A percentile compares a stretch with the other conserved stretches of the same genome.
These are phyloP conservation scores for Globisporangium viniferum DNA, from an alignment of 352 stramenopile genomes.

Conservation along the genomic window DNA sequence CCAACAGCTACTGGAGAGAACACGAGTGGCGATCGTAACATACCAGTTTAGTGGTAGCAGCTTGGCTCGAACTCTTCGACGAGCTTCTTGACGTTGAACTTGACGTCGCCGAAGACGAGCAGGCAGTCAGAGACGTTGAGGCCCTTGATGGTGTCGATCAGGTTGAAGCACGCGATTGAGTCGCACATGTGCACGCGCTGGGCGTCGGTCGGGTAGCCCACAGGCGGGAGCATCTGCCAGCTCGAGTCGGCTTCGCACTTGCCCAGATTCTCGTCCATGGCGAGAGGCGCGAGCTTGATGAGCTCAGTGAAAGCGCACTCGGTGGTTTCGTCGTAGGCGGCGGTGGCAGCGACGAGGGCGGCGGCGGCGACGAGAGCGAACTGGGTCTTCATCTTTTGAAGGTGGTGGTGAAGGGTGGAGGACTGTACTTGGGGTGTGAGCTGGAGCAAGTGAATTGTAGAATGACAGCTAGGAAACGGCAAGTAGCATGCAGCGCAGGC, in stretches of 20 bases:
- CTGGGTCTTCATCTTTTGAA: slow-evolving; percentile 17
- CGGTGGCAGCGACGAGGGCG: background rate
- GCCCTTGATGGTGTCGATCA: slow-evolving; percentile 22
- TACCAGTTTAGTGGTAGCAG: slow-evolving; percentile 21
- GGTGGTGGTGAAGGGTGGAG: background rate
- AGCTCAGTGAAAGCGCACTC: slow-evolving; percentile 15
- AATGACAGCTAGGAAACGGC: slow-evolving; percentile 9
- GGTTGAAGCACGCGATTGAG: slow-evolving; percentile 21
- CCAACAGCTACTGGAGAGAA: background rate
- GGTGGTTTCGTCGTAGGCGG: slow-evolving; percentile 12
- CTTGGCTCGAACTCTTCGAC: slow-evolving; percentile 25
- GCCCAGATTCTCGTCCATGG: slow-evolving; percentile 7
- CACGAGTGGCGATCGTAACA: background rate
- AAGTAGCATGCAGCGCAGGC: background rate
- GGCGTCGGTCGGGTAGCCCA: slow-evolving; percentile 17
- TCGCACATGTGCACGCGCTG: slow-evolving; percentile 30
- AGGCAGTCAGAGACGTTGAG: slow-evolving; percentile 28
- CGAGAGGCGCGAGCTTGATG: slow-evolving; percentile 16
- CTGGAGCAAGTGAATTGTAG: slow-evolving; percentile 10
- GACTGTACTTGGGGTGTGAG: slow-evolving; percentile 9
- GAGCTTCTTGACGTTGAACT: slow-evolving; percentile 36
- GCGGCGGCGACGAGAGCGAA: slow-evolving; percentile 6
- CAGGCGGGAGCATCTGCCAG: slow-evolving; percentile 31
- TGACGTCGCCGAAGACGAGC: slow-evolving; percentile 21
- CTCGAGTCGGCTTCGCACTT: slow-evolving; percentile 24